Percentiles rank a stretch among this genome's conserved stretches.
These are phyloP conservation scores for Torulaspora microellipsoides DNA, from an alignment of 805 yeast species.

Conservation along the genomic window DNA sequence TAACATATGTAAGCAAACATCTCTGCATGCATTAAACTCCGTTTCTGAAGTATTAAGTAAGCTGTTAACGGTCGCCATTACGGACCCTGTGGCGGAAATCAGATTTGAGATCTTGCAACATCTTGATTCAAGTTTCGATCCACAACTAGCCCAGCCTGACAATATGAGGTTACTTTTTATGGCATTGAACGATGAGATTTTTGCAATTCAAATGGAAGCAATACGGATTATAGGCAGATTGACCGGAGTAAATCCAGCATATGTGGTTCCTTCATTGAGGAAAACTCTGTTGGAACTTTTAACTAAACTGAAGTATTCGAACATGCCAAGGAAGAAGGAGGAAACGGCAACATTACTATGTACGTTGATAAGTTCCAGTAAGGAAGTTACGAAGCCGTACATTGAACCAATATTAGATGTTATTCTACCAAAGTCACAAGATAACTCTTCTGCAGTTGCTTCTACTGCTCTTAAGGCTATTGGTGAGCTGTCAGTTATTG, in stretches of 20 bases:
- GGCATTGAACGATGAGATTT: slow-evolving; percentile 87
- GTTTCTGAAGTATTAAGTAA: slow-evolving; percentile 82
- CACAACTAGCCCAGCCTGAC: slow-evolving; percentile 91
- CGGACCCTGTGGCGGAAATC: slow-evolving; percentile 84
- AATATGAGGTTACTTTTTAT: slow-evolving; percentile 80
- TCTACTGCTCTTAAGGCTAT: slow-evolving; percentile 79
- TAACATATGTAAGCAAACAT: slow-evolving; percentile 77
- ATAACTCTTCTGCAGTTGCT: slow-evolving; percentile 73
- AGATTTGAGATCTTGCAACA: slow-evolving; percentile 73
- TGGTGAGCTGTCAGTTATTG: slow-evolving; percentile 85
- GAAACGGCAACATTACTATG: slow-evolving; percentile 78
- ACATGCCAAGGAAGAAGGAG: slow-evolving; percentile 71
- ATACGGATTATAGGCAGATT: slow-evolving; percentile 78
- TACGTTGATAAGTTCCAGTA: slow-evolving; percentile 69
- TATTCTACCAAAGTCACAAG: slow-evolving; percentile 68
- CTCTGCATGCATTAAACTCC: slow-evolving; percentile 73
- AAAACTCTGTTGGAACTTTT: slow-evolving; percentile 80
- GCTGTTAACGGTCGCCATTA: slow-evolving; percentile 73
- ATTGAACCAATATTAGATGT: slow-evolving; percentile 87
- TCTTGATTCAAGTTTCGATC: slow-evolving; percentile 73
- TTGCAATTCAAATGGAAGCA: slow-evolving; percentile 74
- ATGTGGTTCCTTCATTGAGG: slow-evolving; percentile 87
- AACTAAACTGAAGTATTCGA: slow-evolving; percentile 80
- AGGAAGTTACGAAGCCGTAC: slow-evolving; percentile 82
- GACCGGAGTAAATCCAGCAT: slow-evolving; percentile 87